Conservation (phyloP, 1,139 yeast species). For the Kodamaea anthophila region DNA sequence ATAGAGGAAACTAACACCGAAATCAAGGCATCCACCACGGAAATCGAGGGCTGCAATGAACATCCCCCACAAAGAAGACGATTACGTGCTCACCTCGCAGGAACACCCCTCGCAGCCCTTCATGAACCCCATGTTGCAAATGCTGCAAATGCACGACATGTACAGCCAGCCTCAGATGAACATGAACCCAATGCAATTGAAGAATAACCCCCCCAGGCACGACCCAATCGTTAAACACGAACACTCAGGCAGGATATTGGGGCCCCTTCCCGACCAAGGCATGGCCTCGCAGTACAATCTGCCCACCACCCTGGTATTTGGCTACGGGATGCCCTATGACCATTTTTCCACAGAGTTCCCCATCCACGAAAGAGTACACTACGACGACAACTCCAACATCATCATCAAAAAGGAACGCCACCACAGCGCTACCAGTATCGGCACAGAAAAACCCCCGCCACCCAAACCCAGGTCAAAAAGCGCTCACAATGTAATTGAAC, state of each 20-base stretch:
- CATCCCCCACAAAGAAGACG: conserved; percentile 2
- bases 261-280: no score
- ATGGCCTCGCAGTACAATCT: conserved; percentile 1
- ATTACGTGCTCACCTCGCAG: neutral
- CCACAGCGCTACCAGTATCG: no score
- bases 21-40: neutral
- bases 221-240: no score
- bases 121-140: conserved; percentile 2
- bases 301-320: conserved; percentile 3
- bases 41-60: neutral
- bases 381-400: neutral
- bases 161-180: neutral
- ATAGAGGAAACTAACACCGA: no score
- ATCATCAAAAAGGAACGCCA: no score
- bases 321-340: conserved; percentile 3
- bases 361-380: no score
- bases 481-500: conserved; percentile 42
- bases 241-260: no score
- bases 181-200: neutral
- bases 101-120: conserved; percentile 1
- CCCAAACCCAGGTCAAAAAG: conserved; percentile 21
- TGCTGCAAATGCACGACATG: conserved; percentile 4
- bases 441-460: no score
- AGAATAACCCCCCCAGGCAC: no score
- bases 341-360: conserved; percentile 2